Conservation (phyloP, 2,329 filamentous ascomycete genomes). For the Hypomyces rosellus region DNA sequence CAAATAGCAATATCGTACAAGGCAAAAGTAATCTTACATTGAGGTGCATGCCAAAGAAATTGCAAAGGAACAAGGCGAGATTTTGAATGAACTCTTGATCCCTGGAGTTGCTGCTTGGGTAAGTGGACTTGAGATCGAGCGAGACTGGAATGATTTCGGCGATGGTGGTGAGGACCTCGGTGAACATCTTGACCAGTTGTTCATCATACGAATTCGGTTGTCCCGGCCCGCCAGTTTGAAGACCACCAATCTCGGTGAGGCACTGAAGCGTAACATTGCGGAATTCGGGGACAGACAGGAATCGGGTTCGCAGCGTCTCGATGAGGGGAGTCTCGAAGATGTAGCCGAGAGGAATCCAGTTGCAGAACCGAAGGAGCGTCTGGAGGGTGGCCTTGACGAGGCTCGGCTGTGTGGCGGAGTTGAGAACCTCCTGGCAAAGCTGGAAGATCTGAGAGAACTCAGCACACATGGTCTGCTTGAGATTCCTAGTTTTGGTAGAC, state of each 20-base stretch:
- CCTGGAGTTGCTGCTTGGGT: constrained; percentile 80
- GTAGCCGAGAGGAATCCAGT: constrained; percentile 98
- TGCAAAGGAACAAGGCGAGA: constrained; percentile 88
- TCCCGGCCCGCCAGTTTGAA: constrained; percentile 71
- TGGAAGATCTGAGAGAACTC: constrained; percentile 99
- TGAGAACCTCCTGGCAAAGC: constrained; percentile 91
- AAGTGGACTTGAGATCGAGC: constrained; percentile 85
- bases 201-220: constrained; percentile 77
- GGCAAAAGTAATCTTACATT: constrained; percentile 50
- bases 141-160: constrained; percentile 83
- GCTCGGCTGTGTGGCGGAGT: constrained; percentile 79
- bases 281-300: constrained; percentile 90
- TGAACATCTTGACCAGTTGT: constrained; percentile 97
- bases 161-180: constrained; percentile 87
- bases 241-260: constrained; percentile 90
- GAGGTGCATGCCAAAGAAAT: constrained; percentile 92
- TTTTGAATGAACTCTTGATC: constrained; percentile 99
- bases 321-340: constrained; percentile 98
- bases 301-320: constrained; percentile 85
- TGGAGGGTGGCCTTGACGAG: constrained; percentile 95
- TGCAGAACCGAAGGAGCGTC: constrained; percentile 91
- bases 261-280: constrained; percentile 96
- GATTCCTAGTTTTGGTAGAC: constrained; percentile 89
- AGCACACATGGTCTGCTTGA: constrained; percentile 98
- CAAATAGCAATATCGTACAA: not conserved